phyloP scores from a whole-genome alignment of 1,139 yeast genomes.

The Lodderomyces orthopsilosis region DNA sequence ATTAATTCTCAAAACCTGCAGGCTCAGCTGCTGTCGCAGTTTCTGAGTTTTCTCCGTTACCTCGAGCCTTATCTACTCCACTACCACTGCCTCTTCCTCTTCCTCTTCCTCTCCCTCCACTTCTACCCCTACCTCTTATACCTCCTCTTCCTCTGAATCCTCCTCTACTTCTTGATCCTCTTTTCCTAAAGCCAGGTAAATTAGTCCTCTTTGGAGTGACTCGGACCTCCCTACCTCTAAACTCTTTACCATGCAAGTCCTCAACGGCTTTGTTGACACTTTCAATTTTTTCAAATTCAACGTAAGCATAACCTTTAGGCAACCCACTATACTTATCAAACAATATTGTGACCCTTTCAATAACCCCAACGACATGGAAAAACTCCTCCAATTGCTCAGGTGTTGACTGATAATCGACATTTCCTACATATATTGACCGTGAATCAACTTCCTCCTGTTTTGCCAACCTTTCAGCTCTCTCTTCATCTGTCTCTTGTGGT shows the following conservation, averaged over 20 bases:
- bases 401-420: constrained; percentile 41
- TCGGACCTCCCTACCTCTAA: constrained; percentile 37
- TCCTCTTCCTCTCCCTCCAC: constrained; percentile 14
- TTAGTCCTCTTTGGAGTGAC: constrained; percentile 41
- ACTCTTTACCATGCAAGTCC: constrained; percentile 32
- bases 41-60: constrained; percentile 3
- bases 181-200: constrained; percentile 31
- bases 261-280: constrained; percentile 34
- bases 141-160: constrained; percentile 19
- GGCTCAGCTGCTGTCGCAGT: constrained; percentile 3
- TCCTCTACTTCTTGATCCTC: constrained; percentile 24
- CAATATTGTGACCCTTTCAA: constrained; percentile 40
- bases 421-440: constrained; percentile 43
- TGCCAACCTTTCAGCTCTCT: constrained; percentile 26
- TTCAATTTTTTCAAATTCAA: constrained; percentile 33
- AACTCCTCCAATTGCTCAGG: constrained; percentile 43
- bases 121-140: constrained; percentile 16
- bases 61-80: constrained; percentile 11
- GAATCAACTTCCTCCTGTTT: constrained; percentile 35
- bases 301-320: constrained; percentile 48
- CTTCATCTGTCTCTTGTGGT: constrained; percentile 25
- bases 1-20: neutral
- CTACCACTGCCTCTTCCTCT: constrained; percentile 11
- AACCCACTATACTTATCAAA: constrained; percentile 37
- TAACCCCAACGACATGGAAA: constrained; percentile 33